Conservation (phyloP, 2,329 filamentous ascomycete species). For the Hymenoscyphus scutula region DNA sequence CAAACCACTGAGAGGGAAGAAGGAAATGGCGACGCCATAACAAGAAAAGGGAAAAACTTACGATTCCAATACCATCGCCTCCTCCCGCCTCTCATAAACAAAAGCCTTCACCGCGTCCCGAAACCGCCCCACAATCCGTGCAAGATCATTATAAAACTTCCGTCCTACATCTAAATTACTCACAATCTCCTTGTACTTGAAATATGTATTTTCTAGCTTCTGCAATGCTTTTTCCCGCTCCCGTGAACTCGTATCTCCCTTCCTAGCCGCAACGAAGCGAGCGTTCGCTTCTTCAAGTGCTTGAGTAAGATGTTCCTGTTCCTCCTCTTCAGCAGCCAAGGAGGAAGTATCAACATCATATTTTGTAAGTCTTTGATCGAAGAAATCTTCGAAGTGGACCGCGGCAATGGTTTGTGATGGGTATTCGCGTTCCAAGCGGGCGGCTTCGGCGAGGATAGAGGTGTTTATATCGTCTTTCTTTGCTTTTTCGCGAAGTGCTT, state of each 20-base stretch:
- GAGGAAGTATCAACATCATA: constrained; percentile 78
- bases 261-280: constrained; percentile 70
- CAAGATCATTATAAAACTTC: constrained; percentile 96
- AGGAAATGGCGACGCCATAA: not conserved
- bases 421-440: constrained; percentile 80
- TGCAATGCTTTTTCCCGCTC: constrained; percentile 87
- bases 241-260: constrained; percentile 55
- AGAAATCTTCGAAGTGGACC: constrained; percentile 88
- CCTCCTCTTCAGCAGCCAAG: constrained; percentile 66
- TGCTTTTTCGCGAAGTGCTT: constrained; percentile 73
- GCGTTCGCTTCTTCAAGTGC: constrained; percentile 74
- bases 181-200: constrained; percentile 95
- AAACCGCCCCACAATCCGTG: constrained; percentile 81
- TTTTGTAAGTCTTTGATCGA: constrained; percentile 74
- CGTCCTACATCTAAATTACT: constrained; percentile 86
- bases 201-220: constrained; percentile 83
- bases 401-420: constrained; percentile 82
- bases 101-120: constrained; percentile 77
- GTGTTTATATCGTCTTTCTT: constrained; percentile 85
- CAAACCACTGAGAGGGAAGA: not conserved
- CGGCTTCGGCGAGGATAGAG: constrained; percentile 78
- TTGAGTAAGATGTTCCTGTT: constrained; percentile 70
- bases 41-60: constrained; percentile 41
- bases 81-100: constrained; percentile 74
- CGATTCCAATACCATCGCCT: constrained; percentile 77